Evolutionary conservation across 768 basidiomycete species (phyloP), one percentile per base, ranked within the genome.

Genomic region (Kwoniella shandongensis): DNA sequence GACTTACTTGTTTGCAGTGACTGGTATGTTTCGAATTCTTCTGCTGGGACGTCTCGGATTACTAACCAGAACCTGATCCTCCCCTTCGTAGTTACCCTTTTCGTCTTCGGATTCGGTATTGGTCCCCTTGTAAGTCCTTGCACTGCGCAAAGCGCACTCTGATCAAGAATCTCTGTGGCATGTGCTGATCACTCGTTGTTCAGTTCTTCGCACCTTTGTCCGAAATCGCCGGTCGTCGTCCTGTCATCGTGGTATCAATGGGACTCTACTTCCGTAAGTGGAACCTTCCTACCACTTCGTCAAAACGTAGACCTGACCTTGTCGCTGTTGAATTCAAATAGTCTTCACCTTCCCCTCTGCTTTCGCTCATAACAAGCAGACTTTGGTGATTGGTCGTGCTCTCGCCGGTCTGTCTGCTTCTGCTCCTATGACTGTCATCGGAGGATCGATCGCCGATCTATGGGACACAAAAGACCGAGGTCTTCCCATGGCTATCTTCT

Each of bases 381-480:
- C 12, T 18, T 1, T 11, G 45, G 17, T 41, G 22, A 11, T 15
- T 30, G 11, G 29, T 29, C 30, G 13, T n/a, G 18, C 49, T 38
- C 41, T 77, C 36, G 72, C 76, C 12, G 76, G 76, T 42, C 47
- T 68, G 15, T 61, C 63, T 4, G 66, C 70, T 1, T 70, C 70
- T 1, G 72, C 74, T 0, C 71, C 69, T 4, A 73, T 77, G 72
- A 65, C 62, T 3, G 66, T 65, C 23, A 65, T 64, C 22, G 67
- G 65, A 4, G 70, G 67, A 3, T 62, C 62, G 1, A 69, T 72
- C 51, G 59, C 64, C 1, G 67, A 76, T 46, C 54, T 71, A 15
- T 77, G 73, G 73, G 61, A 53, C 30, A 58, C 64, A 2, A 54
- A 65, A 25, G 71, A 74, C 15, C 65, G 76, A 5, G 76, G 76